phyloP scores from a whole-genome alignment of 1,284 basidiomycete species.

The Gymnopus androsaceus region DNA sequence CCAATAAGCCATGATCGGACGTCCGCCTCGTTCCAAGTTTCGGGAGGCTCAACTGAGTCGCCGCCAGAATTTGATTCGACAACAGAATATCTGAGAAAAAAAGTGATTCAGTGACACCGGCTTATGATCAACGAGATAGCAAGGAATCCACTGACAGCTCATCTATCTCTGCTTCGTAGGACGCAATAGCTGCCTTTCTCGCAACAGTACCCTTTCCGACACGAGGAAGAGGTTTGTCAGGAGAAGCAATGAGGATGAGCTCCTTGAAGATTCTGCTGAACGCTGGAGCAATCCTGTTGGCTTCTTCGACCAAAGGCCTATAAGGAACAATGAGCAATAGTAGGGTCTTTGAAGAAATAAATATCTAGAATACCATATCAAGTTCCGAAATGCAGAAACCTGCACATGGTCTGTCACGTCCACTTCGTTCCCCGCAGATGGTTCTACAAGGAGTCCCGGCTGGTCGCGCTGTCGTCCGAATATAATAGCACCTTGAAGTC shows the following conservation, averaged over 20 bases:
- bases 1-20: conserved; percentile 14
- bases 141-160: not conserved
- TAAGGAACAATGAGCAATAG: conserved; percentile 9
- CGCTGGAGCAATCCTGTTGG: conserved; percentile 32
- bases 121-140: not conserved
- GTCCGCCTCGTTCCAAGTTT: conserved; percentile 2
- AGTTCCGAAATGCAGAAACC: conserved; percentile 9
- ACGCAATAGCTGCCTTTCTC: conserved; percentile 19
- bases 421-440: not conserved
- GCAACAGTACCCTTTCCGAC: conserved; percentile 18
- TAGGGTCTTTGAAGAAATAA: not conserved
- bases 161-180: conserved; percentile 32
- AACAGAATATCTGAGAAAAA: conserved; percentile 11
- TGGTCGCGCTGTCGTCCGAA: conserved; percentile 15
- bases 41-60: conserved; percentile 3
- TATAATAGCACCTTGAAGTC: conserved; percentile 13
- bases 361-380: conserved; percentile 12
- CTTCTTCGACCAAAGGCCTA: conserved; percentile 30
- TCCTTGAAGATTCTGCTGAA: conserved; percentile 25
- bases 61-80: conserved; percentile 7
- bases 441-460: conserved; percentile 15
- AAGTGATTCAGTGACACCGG: no score
- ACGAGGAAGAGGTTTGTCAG: conserved; percentile 11
- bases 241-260: conserved; percentile 10
- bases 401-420: conserved; percentile 9